These are phyloP conservation scores for Hanseniaspora uvarum DNA, from an alignment of 1,139 yeast genomes.

Conservation along the genomic window DNA sequence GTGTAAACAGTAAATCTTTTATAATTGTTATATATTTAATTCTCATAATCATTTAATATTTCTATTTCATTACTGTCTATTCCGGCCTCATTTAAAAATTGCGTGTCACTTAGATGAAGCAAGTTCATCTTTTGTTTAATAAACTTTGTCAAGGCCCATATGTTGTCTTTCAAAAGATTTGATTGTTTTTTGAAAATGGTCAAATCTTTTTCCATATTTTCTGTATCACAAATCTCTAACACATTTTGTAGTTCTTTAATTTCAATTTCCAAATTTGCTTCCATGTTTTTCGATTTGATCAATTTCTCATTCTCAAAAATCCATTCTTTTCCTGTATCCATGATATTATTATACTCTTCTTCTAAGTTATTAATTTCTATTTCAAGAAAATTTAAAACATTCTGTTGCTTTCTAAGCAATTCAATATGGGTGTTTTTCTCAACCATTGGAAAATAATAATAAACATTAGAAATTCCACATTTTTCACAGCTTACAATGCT, in stretches of 20 bases:
- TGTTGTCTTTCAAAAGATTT: not conserved
- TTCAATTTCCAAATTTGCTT: not conserved
- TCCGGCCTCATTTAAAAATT: not conserved
- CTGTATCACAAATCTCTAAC: not conserved
- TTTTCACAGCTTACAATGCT: constrained; percentile 43
- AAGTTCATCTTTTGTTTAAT: not conserved
- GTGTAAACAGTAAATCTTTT: constrained; percentile 5
- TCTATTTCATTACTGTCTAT: not conserved
- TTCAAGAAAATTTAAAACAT: constrained; percentile 19
- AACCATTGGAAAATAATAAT: constrained; percentile 45
- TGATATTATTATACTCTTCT: constrained; percentile 19
- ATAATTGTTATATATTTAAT: not conserved
- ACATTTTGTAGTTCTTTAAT: not conserved
- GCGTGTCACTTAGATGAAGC: not conserved
- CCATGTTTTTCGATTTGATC: not conserved
- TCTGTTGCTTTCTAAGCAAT: constrained; percentile 20
- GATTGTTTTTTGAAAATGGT: not conserved
- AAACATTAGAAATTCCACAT: constrained; percentile 45
- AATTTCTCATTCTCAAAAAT: not conserved
- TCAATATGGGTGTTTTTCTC: constrained; percentile 27
- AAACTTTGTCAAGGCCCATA: not conserved
- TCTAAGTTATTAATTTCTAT: constrained; percentile 19
- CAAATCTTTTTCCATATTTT: not conserved
- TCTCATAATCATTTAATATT: not conserved
- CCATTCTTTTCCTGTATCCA: constrained; percentile 4